Base-by-base conservation (phyloP, 306 rosid genomes). In the Cyamopsis tetragonoloba region DNA sequence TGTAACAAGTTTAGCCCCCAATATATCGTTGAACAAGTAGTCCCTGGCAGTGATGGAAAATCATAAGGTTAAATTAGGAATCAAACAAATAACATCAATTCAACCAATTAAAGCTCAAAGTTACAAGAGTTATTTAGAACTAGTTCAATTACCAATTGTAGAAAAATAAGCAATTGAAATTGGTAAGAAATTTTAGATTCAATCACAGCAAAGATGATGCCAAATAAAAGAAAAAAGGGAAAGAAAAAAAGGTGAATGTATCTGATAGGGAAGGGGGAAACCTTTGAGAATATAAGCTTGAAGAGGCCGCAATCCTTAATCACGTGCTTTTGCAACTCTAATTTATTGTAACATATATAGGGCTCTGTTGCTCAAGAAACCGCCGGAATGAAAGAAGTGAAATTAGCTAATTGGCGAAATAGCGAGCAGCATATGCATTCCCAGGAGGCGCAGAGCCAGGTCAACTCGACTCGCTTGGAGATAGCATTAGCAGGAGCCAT, bases 221-320 rank as follows among this genome's bases (percentile, higher is more conserved):
- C 11, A 38, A 56, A 2, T 24, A 11, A 41, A 55, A 31, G 58
- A n/a, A n/a, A n/a, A n/a, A 43, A 62, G 37, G 39, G 69, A n/a
- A n/a, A n/a, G 70, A 39, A 3, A 22, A 42, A 74, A 74, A 13
- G 12, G 27, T 8, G 5, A 15, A 72, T 42, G 3, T 14, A 72
- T 28, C 59, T 59, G 68, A 56, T 18, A 9, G 27, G 20, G 63
- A 11, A 77, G 44, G 68, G 15, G n/a, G 15, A 13, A 8, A 82
- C 98, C 98, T 89, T 92, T 92, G 63, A 92, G 87, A 44, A 89
- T 84, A 79, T 85, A 87, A 82, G 95, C 90, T 79, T 82, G 98
- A 74, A 92, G 91, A 74, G 84, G 59, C 87, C 98, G 26, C 96
- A 92, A 80, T 92, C 98, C 84, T 87, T 92, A 50, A 92, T 81